phyloP scores from a whole-genome alignment of 768 basidiomycete species.

The Trametes maxima region DNA sequence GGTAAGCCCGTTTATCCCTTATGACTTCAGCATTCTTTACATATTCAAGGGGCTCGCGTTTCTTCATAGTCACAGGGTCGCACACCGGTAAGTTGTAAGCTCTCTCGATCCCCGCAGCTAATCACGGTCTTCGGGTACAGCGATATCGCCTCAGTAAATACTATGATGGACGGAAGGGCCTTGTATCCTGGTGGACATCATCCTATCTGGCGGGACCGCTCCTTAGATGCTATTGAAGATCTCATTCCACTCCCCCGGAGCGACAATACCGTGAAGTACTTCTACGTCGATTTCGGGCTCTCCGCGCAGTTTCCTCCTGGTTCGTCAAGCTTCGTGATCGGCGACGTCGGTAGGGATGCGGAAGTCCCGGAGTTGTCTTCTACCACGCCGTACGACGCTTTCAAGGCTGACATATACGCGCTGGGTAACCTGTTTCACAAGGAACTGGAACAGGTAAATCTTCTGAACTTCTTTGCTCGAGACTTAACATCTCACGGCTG shows the following conservation, averaged over 20 bases:
- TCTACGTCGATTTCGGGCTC: constrained; percentile 28
- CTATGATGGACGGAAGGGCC: constrained; percentile 27
- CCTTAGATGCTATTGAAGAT: constrained; percentile 36
- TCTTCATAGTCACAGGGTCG: constrained; percentile 19
- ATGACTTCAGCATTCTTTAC: not conserved
- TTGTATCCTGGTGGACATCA: constrained; percentile 24
- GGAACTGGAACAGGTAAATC: constrained; percentile 22
- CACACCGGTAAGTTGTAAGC: constrained; percentile 19
- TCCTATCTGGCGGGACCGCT: constrained; percentile 30
- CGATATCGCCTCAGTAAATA: constrained; percentile 21
- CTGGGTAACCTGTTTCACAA: constrained; percentile 30
- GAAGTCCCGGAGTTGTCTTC: constrained; percentile 29
- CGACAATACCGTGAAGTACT: constrained; percentile 38
- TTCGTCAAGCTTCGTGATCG: constrained; percentile 17
- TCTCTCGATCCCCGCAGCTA: no score
- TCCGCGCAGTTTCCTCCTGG: constrained; percentile 23
- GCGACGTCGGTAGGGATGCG: constrained; percentile 26
- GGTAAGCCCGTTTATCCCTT: not conserved
- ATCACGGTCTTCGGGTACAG: not conserved
- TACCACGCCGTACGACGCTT: constrained; percentile 27
- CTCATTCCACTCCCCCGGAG: constrained; percentile 35
- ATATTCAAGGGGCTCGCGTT: constrained; percentile 20
- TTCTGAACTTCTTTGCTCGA: not conserved
- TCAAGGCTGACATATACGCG: constrained; percentile 31
- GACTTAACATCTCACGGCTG: no score